These are phyloP conservation scores for Zygotorulaspora florentina DNA, from an alignment of 805 yeast species.

Conservation along the genomic window DNA sequence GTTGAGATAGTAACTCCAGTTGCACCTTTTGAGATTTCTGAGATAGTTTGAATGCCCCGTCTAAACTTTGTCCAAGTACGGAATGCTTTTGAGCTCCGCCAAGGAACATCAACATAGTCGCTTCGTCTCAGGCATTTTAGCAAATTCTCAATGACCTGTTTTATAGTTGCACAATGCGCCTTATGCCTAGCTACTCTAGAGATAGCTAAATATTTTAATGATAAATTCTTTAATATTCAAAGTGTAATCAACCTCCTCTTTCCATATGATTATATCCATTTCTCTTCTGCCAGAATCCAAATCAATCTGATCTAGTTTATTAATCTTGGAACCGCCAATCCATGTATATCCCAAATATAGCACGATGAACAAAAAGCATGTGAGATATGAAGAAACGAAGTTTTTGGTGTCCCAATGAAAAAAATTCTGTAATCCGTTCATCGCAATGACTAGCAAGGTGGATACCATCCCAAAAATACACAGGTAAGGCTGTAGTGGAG, in stretches of 20 bases:
- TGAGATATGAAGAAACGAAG: slow-evolving; percentile 59
- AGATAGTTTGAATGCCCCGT: no score
- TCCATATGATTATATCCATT: slow-evolving; percentile 74
- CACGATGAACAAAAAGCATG: slow-evolving; percentile 46
- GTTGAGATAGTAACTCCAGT: background rate
- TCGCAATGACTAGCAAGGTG: slow-evolving; percentile 43
- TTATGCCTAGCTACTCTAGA: background rate
- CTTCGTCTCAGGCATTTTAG: no score
- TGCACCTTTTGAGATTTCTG: no score
- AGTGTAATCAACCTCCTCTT: slow-evolving; percentile 51
- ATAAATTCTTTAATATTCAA: slow-evolving; percentile 14
- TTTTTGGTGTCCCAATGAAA: slow-evolving; percentile 54
- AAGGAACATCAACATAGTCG: no score
- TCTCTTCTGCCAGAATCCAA: slow-evolving; percentile 78
- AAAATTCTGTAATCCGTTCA: slow-evolving; percentile 59
- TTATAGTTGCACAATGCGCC: background rate
- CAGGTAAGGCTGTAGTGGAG: slow-evolving; percentile 62
- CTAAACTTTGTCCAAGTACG: no score
- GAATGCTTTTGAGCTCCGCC: no score
- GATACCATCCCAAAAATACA: slow-evolving; percentile 57
- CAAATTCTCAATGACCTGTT: background rate
- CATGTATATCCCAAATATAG: slow-evolving; percentile 51
- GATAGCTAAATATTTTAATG: slow-evolving; percentile 15
- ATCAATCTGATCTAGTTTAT: slow-evolving; percentile 65
- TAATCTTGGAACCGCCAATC: slow-evolving; percentile 53